Evolutionary conservation across 768 basidiomycete genomes (phyloP), one percentile per base, ranked within the genome.

Genomic region (Hirschioporus abietinus): DNA sequence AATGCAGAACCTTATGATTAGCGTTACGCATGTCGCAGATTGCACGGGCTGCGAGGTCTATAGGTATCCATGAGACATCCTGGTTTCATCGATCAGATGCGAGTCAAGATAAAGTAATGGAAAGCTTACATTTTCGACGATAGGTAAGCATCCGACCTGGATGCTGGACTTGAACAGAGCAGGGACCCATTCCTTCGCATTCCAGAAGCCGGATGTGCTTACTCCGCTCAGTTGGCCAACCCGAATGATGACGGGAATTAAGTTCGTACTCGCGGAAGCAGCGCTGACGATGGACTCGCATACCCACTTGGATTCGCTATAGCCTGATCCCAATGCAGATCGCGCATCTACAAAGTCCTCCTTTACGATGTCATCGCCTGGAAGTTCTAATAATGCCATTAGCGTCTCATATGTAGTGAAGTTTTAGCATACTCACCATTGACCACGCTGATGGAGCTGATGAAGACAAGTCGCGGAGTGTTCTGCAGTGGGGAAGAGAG

Each of bases 251-350:
- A 66, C 64, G 2, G 66, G 58, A 5, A 30, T 25, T 23, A 70
- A 60, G 20, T 35, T 35, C 27, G 70, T 67, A 10, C 35, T 36
- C 60, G 60, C 35, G 8, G 65, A 69, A 17, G 67, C 70, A 9
- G 20, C 27, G 23, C 63, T 34, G 25, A 80, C 69, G 9, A 82
- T 70, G 60, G 72, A 68, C 64, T 82, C 81, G 0, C 77, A 76
- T 1, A 80, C 79, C 75, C 79, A 81, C 72, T 83, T 83, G 0
- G 77, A 78, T 67, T 80, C 76, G 1, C 75, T 69, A 65, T 82
- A 82, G 0, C 81, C 81, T 18, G 74, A 70, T 2, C 75, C 76
- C 18, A 77, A 66, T 0, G 79, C 76, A 30, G 72, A 65, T 9
- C 25, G 65, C 0, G 78, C 68, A 52, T 75, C 72, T 15, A 78